Percentiles rank a stretch among this genome's conserved stretches.
These are phyloP conservation scores for Rostrohypoxylon terebratum DNA, from an alignment of 495 filamentous ascomycete species.

Conservation along the genomic window DNA sequence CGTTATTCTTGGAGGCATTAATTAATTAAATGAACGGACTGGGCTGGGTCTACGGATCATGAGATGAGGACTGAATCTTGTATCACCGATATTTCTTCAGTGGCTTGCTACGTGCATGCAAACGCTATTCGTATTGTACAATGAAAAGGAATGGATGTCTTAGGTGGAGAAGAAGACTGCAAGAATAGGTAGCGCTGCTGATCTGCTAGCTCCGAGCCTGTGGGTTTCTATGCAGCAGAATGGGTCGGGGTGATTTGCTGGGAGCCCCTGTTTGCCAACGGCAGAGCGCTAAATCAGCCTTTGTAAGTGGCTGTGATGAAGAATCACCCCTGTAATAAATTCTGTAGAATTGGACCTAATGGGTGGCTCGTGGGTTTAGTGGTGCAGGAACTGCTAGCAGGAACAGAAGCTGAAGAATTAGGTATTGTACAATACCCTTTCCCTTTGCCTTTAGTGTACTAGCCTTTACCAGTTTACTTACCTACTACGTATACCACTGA, in stretches of 20 bases:
- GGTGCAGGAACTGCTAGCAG: constrained; percentile 3
- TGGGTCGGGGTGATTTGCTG: constrained; percentile 14
- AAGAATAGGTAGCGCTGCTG: not conserved
- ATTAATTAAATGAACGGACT: not conserved
- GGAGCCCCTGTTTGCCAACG: not conserved
- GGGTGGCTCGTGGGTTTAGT: not conserved
- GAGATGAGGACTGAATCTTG: not conserved
- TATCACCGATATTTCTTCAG: not conserved
- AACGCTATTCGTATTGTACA: too few relatives aligned
- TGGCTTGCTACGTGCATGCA: not conserved
- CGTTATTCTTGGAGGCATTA: not conserved
- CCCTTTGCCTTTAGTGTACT: too few relatives aligned
- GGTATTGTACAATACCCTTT: too few relatives aligned
- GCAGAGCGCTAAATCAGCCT: constrained; percentile 25
- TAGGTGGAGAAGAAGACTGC: not conserved
- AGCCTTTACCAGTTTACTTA: too few relatives aligned
- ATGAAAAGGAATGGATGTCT: too few relatives aligned
- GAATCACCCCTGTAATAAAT: not conserved
- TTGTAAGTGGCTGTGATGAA: constrained; percentile 23
- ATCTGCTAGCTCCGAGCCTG: not conserved
- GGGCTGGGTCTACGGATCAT: not conserved
- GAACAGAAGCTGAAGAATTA: constrained; percentile 1
- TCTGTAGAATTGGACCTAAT: not conserved
- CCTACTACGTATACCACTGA: too few relatives aligned
- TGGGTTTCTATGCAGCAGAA: not conserved